Base-by-base conservation (phyloP, 2,329 filamentous ascomycete genomes). In the Penicillium capsulatum region DNA sequence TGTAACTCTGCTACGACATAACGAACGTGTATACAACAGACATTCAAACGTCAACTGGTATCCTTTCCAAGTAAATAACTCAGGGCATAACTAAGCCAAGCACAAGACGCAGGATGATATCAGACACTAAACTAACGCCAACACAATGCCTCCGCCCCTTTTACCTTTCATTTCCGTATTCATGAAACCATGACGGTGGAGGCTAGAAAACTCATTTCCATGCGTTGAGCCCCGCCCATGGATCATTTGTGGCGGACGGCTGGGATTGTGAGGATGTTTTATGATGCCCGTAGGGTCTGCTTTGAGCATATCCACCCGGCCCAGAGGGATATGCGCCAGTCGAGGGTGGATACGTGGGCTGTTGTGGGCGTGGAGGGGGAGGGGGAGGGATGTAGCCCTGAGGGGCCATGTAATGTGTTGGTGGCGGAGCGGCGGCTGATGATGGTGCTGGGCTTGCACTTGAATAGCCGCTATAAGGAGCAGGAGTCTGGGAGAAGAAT, bases 221-320 rank as follows among this genome's bases (percentile, higher is more conserved):
- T 31, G 75, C 77, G 66, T 76, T 83, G 51, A 87, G 61, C 3
- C 82, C 83, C 11, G 81, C 81, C 81, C 81, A 87, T 6, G 82
- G 83, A 70, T 87, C 81, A 45, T 57, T 54, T 9, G 57, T 46
- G 30, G 54, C 55, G 20, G 60, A 53, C 34, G 61, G 60, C 43
- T 64, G 60, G 2, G 58, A 52, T 48, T 67, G 65, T 41, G 66
- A 67, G 32, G 64, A 63, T 8, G 55, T 50, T 32, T 61, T 62
- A 45, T 63, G 61, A 38, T 66, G 64, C 24, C 59, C 59, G 44
- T 68, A 63, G 14, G 68, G 69, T 40, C 71, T 69, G 31, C 60
- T 60, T 34, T 73, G 70, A 10, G 75, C 73, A 63, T 82, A 81
- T 1, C 73, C 73, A 3, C 73, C 74, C 3, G 77, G 74, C 7